phyloP scores from a whole-genome alignment of 2,329 filamentous ascomycete genomes.

The Fusarium nematophilum region DNA sequence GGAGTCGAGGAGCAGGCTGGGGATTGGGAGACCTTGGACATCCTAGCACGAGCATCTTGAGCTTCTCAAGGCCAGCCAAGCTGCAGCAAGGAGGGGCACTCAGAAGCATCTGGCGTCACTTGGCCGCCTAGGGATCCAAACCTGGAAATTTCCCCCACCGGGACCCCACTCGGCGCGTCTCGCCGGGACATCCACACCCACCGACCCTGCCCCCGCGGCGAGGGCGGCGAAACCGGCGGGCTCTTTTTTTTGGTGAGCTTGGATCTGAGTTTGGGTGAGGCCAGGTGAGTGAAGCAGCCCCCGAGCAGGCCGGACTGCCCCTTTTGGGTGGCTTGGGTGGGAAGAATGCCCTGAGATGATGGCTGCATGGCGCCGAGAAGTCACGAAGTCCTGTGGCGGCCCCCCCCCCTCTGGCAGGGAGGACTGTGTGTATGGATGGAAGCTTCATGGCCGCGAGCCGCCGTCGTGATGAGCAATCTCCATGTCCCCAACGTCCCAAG shows the following conservation, averaged over 20 bases:
- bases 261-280: constrained; percentile 30
- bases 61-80: constrained; percentile 25
- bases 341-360: background rate
- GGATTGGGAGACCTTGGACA: background rate
- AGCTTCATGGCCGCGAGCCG: background rate
- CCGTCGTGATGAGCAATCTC: constrained; percentile 8
- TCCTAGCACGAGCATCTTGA: constrained; percentile 7
- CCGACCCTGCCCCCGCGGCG: constrained; percentile 35
- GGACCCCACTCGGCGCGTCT: constrained; percentile 40
- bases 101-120: constrained; percentile 34
- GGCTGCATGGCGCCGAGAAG: constrained; percentile 8
- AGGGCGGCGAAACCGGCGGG: constrained; percentile 27
- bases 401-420: constrained; percentile 1
- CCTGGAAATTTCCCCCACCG: constrained; percentile 31
- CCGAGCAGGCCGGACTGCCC: constrained; percentile 22
- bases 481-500: constrained; percentile 1
- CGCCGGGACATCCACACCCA: constrained; percentile 33
- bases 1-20: constrained; percentile 9
- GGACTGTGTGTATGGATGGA: too few relatives aligned
- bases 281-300: background rate
- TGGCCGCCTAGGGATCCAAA: constrained; percentile 18
- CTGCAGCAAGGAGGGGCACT: constrained; percentile 30
- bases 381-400: background rate
- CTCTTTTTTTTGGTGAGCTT: constrained; percentile 27
- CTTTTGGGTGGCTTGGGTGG: constrained; percentile 22